A percentile compares a stretch with the other conserved stretches of the same genome.
phyloP scores from a whole-genome alignment of 83 land plant genomes.

The Thuja plicata region DNA sequence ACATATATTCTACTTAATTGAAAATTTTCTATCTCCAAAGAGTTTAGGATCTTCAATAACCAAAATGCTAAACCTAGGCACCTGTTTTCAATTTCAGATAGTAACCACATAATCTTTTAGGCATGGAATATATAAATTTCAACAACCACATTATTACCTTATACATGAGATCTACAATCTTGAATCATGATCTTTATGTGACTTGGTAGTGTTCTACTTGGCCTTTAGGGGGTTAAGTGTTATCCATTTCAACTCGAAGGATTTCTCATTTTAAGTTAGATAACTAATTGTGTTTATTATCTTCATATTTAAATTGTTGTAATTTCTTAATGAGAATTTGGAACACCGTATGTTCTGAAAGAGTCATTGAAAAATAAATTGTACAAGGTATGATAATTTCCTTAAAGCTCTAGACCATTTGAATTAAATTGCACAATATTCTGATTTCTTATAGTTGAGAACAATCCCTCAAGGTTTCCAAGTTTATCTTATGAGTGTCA shows the following conservation, averaged over 20 bases:
- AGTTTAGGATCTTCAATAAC: no score
- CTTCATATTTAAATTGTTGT: neutral
- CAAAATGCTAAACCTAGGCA: no score
- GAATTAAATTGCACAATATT: neutral
- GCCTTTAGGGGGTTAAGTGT: no score
- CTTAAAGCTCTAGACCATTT: neutral
- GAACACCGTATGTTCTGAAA: neutral
- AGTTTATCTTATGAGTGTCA: neutral
- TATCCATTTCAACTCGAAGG: neutral
- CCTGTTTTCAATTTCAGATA: no score
- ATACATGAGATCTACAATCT: neutral
- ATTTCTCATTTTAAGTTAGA: neutral
- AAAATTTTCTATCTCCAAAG: no score
- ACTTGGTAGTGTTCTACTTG: neutral
- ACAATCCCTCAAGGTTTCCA: neutral
- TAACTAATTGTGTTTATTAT: neutral
- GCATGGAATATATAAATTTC: no score
- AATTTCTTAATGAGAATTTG: neutral
- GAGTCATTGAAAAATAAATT: neutral
- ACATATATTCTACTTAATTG: no score
- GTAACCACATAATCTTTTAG: no score
- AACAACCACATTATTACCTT: neutral
- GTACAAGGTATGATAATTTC: neutral
- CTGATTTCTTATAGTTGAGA: neutral
- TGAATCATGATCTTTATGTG: neutral